A percentile compares a stretch with the other conserved stretches of the same genome.
Conservation (phyloP, 1,284 basidiomycete genomes). For the Omphalotus olearius region DNA sequence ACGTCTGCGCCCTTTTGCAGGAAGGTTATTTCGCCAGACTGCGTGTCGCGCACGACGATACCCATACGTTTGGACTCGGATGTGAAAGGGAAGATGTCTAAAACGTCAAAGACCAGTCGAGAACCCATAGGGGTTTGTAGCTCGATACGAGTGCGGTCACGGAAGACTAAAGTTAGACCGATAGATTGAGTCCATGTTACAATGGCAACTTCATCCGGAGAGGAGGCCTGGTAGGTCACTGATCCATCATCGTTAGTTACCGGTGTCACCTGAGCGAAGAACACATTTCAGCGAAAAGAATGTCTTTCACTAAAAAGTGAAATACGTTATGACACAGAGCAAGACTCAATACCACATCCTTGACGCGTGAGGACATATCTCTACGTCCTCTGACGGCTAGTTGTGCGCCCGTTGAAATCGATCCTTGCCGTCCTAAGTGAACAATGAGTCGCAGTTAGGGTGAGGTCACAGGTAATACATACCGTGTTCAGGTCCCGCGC, state of each 20-base stretch:
- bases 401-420: conserved; percentile 70
- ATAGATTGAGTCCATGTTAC: conserved; percentile 98
- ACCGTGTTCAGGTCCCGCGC: conserved; percentile 46
- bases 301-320: conserved; percentile 10
- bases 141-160: conserved; percentile 86
- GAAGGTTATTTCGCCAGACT: conserved; percentile 80
- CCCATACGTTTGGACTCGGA: conserved; percentile 99
- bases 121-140: conserved; percentile 66
- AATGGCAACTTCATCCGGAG: conserved; percentile 98
- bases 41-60: conserved; percentile 84
- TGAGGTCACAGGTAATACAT: not conserved
- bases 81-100: conserved; percentile 97
- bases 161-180: conserved; percentile 82
- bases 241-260: conserved; percentile 91
- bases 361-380: conserved; percentile 94
- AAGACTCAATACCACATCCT: conserved; percentile 89
- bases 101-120: conserved; percentile 75
- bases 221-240: conserved; percentile 96
- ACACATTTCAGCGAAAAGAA: conserved; percentile 3
- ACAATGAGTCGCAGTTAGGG: not conserved
- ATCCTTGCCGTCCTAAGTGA: conserved; percentile 35
- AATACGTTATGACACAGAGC: conserved; percentile 95
- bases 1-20: conserved; percentile 98
- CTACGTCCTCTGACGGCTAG: conserved; percentile 80
- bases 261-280: conserved; percentile 78